Conservation (phyloP, 1,284 basidiomycete genomes). For the Heterobasidion occidentale region DNA sequence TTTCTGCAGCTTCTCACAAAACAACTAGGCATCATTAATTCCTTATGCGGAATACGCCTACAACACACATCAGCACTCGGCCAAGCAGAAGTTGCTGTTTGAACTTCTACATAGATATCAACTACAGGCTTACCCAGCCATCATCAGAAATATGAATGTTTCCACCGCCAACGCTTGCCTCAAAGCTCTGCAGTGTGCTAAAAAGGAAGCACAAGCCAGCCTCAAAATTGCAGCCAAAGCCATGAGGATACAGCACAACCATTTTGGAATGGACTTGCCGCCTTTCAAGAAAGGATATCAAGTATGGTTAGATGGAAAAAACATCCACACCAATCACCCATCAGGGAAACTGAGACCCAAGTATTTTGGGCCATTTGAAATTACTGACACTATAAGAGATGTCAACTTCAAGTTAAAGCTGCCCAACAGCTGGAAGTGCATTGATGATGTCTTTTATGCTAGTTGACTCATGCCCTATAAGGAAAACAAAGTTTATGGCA, state of each 20-base stretch:
- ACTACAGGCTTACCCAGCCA: background rate
- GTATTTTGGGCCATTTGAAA: background rate
- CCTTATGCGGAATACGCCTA: constrained; percentile 4
- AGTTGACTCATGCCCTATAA: background rate
- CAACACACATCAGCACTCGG: background rate
- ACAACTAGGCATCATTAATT: constrained; percentile 3
- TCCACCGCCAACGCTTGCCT: background rate
- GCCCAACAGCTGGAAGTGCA: background rate
- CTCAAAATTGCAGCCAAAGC: background rate
- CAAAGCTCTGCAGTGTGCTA: background rate
- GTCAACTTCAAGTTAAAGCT: constrained; percentile 1
- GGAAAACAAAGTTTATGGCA: background rate
- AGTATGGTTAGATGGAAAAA: background rate
- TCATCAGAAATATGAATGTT: background rate
- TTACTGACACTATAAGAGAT: background rate
- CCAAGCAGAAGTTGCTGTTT: constrained; percentile 6
- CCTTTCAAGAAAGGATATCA: background rate
- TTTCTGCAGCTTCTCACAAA: constrained; percentile 1
- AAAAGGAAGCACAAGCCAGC: background rate
- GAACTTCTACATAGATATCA: constrained; percentile 1
- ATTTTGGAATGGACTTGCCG: background rate
- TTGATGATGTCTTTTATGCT: constrained; percentile 4
- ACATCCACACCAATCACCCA: background rate
- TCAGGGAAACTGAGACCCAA: constrained; percentile 6
- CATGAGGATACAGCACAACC: background rate